Evolutionary conservation across 2,329 filamentous ascomycete genomes (phyloP), one percentile per base, ranked within the genome.

Genomic region (Pseudogymnoascus sp.): DNA sequence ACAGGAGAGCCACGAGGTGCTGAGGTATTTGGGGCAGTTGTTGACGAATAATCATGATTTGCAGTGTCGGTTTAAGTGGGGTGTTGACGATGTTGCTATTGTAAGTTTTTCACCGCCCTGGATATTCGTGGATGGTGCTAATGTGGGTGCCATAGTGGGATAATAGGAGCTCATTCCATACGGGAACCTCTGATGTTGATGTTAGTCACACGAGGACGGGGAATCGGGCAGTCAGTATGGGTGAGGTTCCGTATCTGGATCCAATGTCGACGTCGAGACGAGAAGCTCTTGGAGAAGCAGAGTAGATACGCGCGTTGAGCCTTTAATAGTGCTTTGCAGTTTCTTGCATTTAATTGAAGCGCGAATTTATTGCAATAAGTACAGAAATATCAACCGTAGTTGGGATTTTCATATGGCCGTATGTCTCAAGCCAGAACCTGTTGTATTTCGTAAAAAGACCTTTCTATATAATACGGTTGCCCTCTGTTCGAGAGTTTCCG

Each of bases 21-120:
- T 56, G 10, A 56, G 26, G 50, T 56, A 56, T 33, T 33, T 56
- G 17, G 50, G 50, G 6, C 67, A 69, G 29, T 61, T 77, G 38
- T 72, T 78, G 64, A 70, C 72, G 1, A 73, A 77, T 56, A 77
- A 77, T 40, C 76, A 78, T 59, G 76, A 78, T 66, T 63, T 77
- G 26, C 76, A 78, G 65, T 74, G 76, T 3, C 71, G 76, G n/a
- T 68, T 71, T 38, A 69, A 67, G 6, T 78, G 75, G 76, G 29
- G 19, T 21, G n/a, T 46, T 46, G 59, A 61, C 13, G 62, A 63
- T 35, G 62, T 63, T 11, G 62, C 66, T 80, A 56, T 73, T 77
- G 61, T 77, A 75, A 72, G 79, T 82, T 65, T 66, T 75, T 21
- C 63, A 70, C 62, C 62, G 38, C 37, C 23, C 19, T 37, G 7